Evolutionary conservation across 768 basidiomycete species (phyloP), one percentile per base, ranked within the genome.

Genomic region (Porphyrellus cyaneotinctus): DNA sequence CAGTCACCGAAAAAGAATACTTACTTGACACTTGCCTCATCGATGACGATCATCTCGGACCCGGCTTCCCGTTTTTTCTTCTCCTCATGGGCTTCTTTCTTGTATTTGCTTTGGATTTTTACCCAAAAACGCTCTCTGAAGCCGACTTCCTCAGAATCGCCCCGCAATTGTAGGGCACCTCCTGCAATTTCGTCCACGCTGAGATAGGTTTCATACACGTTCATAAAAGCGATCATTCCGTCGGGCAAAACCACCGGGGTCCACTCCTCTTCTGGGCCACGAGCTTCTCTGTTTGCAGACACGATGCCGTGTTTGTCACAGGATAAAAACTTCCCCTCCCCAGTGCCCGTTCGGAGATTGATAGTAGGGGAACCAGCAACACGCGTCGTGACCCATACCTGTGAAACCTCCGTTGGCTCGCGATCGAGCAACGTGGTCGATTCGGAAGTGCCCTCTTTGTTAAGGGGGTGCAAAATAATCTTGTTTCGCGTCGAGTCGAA

Each of bases 191-290:
- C 90, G 60, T 95, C 93, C 38, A 95, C 74, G 47, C 82, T 70
- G 39, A 97, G 79, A 68, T 90, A 94, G 64, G 87, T 95, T 65
- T 93, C 91, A 63, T 95, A 94, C 11, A 90, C 77, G 69, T 86
- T 92, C 82, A 85, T 84, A 65, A 94, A 87, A 8, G 89, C 87
- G 43, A 88, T 82, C 86, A 92, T 90, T 37, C 89, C 90, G 53
- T 88, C 89, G 11, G 88, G 82, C 22, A 90, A 70, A 51, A 93
- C 74, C 23, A 91, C 80, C 15, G 92, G 87, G 4, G 87, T 88
- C 90, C 92, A 97, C 69, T 95, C 93, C 69, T 97, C 93, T 69
- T 95, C 91, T 5, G 90, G 88, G 2, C 93, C 94, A 30, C 93
- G 80, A 24, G 93, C 93, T 63, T 97, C 93, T 42, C 89, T 77